Evolutionary conservation across 305 asterid genomes (phyloP).

Genomic region (Nicotiana rustica): DNA sequence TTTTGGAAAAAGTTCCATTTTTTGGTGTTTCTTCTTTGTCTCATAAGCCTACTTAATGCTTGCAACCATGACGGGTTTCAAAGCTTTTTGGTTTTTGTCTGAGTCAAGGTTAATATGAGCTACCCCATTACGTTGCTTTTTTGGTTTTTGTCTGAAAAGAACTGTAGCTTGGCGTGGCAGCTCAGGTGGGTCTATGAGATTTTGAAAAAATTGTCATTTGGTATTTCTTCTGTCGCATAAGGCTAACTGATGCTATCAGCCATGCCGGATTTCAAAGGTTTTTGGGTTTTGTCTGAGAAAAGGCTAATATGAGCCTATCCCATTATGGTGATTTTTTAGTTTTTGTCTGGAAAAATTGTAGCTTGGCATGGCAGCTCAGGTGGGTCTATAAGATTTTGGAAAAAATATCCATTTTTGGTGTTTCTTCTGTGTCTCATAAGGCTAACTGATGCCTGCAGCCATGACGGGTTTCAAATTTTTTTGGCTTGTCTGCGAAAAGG

Average conservation of each 20-base stretch:
- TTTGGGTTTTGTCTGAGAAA: conserved; percentile 7
- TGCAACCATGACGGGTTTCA: background rate
- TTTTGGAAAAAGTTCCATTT: background rate
- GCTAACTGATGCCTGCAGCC: background rate
- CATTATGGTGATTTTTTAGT: background rate
- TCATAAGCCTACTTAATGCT: background rate
- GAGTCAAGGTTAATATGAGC: background rate
- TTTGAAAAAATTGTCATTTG: background rate
- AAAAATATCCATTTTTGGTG: background rate
- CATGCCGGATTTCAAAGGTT: conserved; percentile 18
- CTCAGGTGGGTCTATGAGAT: background rate
- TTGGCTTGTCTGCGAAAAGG: background rate
- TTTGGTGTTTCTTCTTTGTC: background rate
- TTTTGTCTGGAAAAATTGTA: background rate
- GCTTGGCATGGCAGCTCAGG: conserved; percentile 38
- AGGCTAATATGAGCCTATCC: background rate
- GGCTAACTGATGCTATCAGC: conserved; percentile 38
- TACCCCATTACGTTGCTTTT: no score
- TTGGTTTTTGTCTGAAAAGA: background rate
- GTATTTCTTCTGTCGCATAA: background rate
- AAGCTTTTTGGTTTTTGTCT: background rate
- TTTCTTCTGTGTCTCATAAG: background rate
- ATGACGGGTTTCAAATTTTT: background rate
- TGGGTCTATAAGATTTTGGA: conserved; percentile 4
- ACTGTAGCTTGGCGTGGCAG: conserved; percentile 13